Evolutionary conservation across 2,329 filamentous ascomycete genomes (phyloP).

Genomic region (Ceratocystis variospora): DNA sequence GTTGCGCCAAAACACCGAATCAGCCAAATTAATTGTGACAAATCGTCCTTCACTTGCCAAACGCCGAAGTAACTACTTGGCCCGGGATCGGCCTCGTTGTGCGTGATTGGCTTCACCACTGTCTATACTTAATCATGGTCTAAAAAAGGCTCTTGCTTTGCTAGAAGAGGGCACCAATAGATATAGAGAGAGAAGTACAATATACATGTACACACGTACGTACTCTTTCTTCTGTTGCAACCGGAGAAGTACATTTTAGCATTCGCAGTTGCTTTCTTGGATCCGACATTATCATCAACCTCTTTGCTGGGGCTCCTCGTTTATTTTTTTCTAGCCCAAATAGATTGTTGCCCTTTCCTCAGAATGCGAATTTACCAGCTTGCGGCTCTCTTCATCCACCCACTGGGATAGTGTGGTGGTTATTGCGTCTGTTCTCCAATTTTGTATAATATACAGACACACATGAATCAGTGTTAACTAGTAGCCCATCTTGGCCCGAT

Average conservation of each 20-base stretch:
- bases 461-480: too few species aligned
- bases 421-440: background rate
- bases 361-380: background rate
- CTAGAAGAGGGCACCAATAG: background rate
- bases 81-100: constrained; percentile 2
- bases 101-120: background rate
- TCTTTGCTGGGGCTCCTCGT: background rate
- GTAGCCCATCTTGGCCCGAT: too few species aligned
- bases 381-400: background rate
- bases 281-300: background rate
- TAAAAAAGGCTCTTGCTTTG: background rate
- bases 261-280: background rate
- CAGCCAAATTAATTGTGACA: background rate
- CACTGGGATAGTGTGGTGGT: background rate
- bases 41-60: background rate
- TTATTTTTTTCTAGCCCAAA: background rate
- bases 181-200: background rate
- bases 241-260: background rate
- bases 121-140: background rate
- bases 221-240: background rate
- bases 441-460: too few species aligned
- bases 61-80: background rate
- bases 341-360: background rate
- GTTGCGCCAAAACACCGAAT: background rate
- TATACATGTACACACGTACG: background rate